Percentiles rank a stretch among this genome's conserved stretches.
These are phyloP conservation scores for Sporobolomyces pararoseus DNA, from an alignment of 768 basidiomycete species.

Conservation along the genomic window DNA sequence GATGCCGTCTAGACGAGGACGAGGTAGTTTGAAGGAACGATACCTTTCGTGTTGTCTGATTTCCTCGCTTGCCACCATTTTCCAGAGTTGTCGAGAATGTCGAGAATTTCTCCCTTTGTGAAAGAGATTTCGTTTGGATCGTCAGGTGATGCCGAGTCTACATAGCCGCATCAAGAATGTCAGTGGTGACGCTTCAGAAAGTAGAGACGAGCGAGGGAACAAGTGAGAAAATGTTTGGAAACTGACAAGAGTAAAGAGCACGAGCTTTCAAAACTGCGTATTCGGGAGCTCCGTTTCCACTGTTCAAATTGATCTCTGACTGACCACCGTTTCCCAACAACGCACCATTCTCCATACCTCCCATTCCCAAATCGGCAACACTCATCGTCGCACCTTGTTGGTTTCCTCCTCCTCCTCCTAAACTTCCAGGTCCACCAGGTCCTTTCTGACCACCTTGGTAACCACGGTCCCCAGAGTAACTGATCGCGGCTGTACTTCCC, in stretches of 20 bases:
- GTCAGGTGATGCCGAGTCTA: constrained; percentile 90
- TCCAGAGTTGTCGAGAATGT: constrained; percentile 80
- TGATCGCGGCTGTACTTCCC: constrained; percentile 11
- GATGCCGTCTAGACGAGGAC: background rate
- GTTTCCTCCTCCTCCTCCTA: constrained; percentile 52
- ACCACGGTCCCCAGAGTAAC: constrained; percentile 20
- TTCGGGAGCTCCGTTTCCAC: constrained; percentile 27
- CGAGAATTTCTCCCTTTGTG: constrained; percentile 82
- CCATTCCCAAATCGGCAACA: constrained; percentile 53
- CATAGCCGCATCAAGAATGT: too few relatives aligned
- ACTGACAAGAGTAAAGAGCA: constrained; percentile 82
- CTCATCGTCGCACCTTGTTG: constrained; percentile 53
- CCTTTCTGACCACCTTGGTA: constrained; percentile 47
- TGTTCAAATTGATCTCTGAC: constrained; percentile 25
- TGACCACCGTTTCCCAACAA: constrained; percentile 5
- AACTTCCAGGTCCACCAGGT: constrained; percentile 52
- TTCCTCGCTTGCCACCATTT: constrained; percentile 86
- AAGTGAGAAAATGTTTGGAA: background rate
- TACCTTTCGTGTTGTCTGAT: constrained; percentile 58
- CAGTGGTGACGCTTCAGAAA: background rate
- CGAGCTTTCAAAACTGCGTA: constrained; percentile 70
- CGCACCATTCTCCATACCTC: constrained; percentile 17
- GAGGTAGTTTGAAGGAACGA: constrained; percentile 43
- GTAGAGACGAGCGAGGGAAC: too few relatives aligned
- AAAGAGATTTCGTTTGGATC: constrained; percentile 97